Evolutionary conservation across 2,329 filamentous ascomycete genomes (phyloP).

Genomic region (Parastagonospora nodorum): DNA sequence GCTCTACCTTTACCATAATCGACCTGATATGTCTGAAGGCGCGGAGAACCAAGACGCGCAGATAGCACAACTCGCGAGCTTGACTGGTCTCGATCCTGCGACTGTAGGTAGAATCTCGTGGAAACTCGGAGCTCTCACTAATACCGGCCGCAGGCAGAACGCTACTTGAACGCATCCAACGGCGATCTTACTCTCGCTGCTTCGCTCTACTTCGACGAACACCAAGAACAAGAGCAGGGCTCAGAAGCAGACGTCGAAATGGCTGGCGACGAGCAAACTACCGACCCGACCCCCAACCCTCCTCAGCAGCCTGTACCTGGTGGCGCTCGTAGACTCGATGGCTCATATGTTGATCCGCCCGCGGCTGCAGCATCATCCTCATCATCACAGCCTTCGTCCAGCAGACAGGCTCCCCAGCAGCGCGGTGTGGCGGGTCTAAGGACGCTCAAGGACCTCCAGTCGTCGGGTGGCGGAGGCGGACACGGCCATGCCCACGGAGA

Average conservation of each 20-base stretch:
- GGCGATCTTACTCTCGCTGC: slow-evolving; percentile 54
- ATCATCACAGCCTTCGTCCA: slow-evolving; percentile 27
- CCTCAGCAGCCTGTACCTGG: slow-evolving; percentile 32
- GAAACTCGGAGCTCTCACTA: slow-evolving; percentile 32
- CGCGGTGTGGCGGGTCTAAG: slow-evolving; percentile 37
- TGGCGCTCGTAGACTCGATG: slow-evolving; percentile 45
- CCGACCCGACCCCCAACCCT: slow-evolving; percentile 22
- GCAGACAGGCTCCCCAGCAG: slow-evolving; percentile 36
- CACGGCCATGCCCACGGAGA: slow-evolving; percentile 55
- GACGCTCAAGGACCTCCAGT: slow-evolving; percentile 54
- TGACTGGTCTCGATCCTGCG: slow-evolving; percentile 41
- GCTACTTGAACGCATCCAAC: slow-evolving; percentile 50
- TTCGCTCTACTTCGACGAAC: slow-evolving; percentile 51
- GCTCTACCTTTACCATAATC: background rate
- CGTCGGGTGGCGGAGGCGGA: slow-evolving; percentile 48
- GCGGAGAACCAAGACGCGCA: slow-evolving; percentile 38
- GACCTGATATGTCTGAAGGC: slow-evolving; percentile 38
- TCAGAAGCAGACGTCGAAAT: slow-evolving; percentile 38
- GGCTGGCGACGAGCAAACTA: slow-evolving; percentile 38
- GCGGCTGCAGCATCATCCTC: slow-evolving; percentile 26
- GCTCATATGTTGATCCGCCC: slow-evolving; percentile 39
- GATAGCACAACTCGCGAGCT: slow-evolving; percentile 42
- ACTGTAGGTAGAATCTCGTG: slow-evolving; percentile 39
- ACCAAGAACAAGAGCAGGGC: slow-evolving; percentile 27
- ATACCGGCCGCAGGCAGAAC: slow-evolving; percentile 48